Evolutionary conservation across 169 alveolate genomes (phyloP).

Genomic region (Plasmodium gallinaceum): DNA sequence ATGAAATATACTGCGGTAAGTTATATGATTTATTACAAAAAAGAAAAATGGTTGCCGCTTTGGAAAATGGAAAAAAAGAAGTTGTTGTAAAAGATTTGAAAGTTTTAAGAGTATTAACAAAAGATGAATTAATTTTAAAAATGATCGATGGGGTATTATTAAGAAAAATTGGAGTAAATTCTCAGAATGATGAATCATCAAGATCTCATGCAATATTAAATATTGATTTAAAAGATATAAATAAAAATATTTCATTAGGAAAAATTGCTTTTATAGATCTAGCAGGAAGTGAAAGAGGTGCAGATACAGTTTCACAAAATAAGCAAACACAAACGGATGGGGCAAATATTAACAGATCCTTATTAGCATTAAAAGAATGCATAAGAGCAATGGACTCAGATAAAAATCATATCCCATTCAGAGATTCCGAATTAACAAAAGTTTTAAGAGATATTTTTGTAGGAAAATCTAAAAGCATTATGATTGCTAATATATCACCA

Average conservation of each 20-base stretch:
- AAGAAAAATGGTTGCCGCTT: slow-evolving; percentile 89
- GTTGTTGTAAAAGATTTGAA: slow-evolving; percentile 95
- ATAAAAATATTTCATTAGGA: slow-evolving; percentile 87
- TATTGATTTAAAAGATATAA: slow-evolving; percentile 90
- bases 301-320: slow-evolving; percentile 96
- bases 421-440: slow-evolving; percentile 97
- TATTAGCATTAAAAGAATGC: slow-evolving; percentile 98
- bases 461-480: slow-evolving; percentile 95
- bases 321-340: slow-evolving; percentile 98
- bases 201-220: slow-evolving; percentile 99
- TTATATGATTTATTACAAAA: slow-evolving; percentile 98
- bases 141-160: slow-evolving; percentile 91
- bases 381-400: slow-evolving; percentile 99
- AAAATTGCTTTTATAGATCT: slow-evolving; percentile 97
- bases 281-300: slow-evolving; percentile 99
- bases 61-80: slow-evolving; percentile 94
- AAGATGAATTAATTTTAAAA: slow-evolving; percentile 92
- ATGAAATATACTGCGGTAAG: slow-evolving; percentile 99
- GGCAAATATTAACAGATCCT: slow-evolving; percentile 98
- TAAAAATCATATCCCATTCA: slow-evolving; percentile 98
- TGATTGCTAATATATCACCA: slow-evolving; percentile 99
- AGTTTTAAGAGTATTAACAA: slow-evolving; percentile 89
- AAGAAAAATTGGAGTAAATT: slow-evolving; percentile 96
- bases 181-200: slow-evolving; percentile 98
- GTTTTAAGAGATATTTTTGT: slow-evolving; percentile 96